phyloP scores from a whole-genome alignment of 2,329 filamentous ascomycete genomes.

The Onygenales sp. region DNA sequence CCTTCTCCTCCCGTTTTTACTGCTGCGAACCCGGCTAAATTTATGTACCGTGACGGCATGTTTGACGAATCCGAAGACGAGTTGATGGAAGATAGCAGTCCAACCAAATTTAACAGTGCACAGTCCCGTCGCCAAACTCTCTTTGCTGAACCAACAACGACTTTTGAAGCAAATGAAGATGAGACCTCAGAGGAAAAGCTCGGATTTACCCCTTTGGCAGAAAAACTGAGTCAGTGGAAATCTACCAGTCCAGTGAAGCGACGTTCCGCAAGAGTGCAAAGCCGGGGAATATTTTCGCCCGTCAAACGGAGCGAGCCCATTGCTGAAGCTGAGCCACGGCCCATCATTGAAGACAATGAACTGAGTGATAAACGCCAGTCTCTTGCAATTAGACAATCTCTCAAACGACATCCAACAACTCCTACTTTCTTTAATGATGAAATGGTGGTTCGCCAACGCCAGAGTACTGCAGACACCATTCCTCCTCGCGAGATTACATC shows the following conservation, averaged over 20 bases:
- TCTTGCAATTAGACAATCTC: constrained; percentile 8
- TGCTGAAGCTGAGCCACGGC: not conserved
- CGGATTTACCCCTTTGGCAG: constrained; percentile 56
- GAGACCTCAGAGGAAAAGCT: constrained; percentile 19
- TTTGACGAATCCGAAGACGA: constrained; percentile 20
- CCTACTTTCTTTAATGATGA: constrained; percentile 54
- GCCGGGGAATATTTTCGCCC: constrained; percentile 26
- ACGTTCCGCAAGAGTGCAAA: constrained; percentile 19
- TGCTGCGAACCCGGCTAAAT: constrained; percentile 4
- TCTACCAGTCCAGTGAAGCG: constrained; percentile 45
- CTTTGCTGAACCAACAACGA: constrained; percentile 5
- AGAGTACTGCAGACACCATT: constrained; percentile 17
- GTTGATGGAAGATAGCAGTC: constrained; percentile 13
- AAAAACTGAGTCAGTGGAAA: constrained; percentile 54
- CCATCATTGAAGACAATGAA: not conserved
- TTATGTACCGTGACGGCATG: constrained; percentile 13
- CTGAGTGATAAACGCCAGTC: constrained; percentile 3
- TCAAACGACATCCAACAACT: constrained; percentile 20
- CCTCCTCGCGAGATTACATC: constrained; percentile 19
- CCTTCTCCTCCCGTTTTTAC: constrained; percentile 13
- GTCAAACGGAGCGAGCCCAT: not conserved
- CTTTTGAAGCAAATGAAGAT: not conserved
- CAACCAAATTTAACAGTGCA: constrained; percentile 3
- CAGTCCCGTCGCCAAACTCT: constrained; percentile 7
- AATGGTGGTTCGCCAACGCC: constrained; percentile 41